Evolutionary conservation across 768 basidiomycete genomes (phyloP), one percentile per base, ranked within the genome.

Genomic region (Holtermannia corniformis): DNA sequence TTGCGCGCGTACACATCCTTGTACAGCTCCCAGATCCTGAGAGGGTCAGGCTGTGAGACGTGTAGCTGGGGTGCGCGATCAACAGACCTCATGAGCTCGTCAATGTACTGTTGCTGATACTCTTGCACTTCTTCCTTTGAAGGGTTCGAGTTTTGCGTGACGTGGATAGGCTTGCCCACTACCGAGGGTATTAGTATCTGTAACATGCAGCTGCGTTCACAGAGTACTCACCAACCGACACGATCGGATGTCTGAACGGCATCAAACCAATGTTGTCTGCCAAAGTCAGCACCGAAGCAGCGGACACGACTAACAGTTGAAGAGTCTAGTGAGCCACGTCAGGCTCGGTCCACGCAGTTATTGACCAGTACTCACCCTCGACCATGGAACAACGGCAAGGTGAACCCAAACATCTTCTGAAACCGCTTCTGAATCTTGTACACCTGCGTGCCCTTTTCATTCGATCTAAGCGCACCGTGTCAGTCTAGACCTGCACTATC

Each of bases 361-460:
- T 24, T 41, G 32, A 21, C n/a, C 41, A n/a, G 12, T 16, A 63
- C 71, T 64, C 54, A 71, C 68, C 93, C 93, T 55, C 95, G 78
- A 2, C 95, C 95, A 68, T 95, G 93, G 74, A 99, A 99, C n/a
- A 99, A 74, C 0, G 95, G 93, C 11, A 99, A 74, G 0, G 93
- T 99, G 70, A 97, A 99, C 4, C 93, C 93, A 62, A 99, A 96
- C 41, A 87, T 73, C 47, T 78, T 81, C 71, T 97, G 90, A 71
- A 99, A 96, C 65, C 82, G 83, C 70, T 87, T 86, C 73, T 99
- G 93, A 4, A 95, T 63, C 11, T 77, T 79, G 73, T 90, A 87
- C 22, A 95, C 73, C 16, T 84, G 83, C 1, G 93, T 95, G 1
- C 92, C 93, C 62, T 83, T 85, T 63, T 90, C 83, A 66, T 96